phyloP scores from a whole-genome alignment of 495 filamentous ascomycete genomes.

The Tuber microsphaerosporum region DNA sequence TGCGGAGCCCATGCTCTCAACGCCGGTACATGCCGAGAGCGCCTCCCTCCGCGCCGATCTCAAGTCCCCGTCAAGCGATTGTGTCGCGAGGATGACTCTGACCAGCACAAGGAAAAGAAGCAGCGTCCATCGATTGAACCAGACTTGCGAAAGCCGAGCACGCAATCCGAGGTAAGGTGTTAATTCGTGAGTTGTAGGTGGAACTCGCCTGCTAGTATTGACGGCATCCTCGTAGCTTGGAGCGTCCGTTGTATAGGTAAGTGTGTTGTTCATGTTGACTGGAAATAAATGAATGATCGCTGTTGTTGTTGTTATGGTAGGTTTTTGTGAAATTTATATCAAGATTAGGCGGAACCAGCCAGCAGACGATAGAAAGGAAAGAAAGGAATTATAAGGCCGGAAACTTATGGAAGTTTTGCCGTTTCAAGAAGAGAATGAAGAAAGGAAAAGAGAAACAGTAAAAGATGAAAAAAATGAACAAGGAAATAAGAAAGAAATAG shows the following conservation, averaged over 20 bases:
- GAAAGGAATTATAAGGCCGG: neutral
- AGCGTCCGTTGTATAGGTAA: constrained; percentile 16
- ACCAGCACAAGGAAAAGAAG: constrained; percentile 76
- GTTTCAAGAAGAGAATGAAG: constrained; percentile 8
- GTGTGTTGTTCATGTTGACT: constrained; percentile 9
- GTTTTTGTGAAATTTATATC: neutral
- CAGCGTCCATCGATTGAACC: constrained; percentile 96
- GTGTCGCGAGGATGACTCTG: constrained; percentile 66
- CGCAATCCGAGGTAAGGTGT: constrained; percentile 90
- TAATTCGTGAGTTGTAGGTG: constrained; percentile 54
- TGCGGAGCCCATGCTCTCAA: constrained; percentile 88
- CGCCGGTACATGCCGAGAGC: constrained; percentile 75
- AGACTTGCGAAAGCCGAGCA: constrained; percentile 84
- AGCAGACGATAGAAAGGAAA: neutral
- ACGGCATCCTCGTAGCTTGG: constrained; percentile 38
- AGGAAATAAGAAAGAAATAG: neutral
- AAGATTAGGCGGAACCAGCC: constrained; percentile 2
- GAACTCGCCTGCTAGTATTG: constrained; percentile 30
- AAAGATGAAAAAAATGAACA: constrained; percentile 13
- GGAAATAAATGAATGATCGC: neutral
- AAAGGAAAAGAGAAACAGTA: constrained; percentile 16
- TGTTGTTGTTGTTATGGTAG: neutral
- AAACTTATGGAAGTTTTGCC: constrained; percentile 8
- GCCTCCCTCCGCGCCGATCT: constrained; percentile 69
- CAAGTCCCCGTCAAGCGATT: constrained; percentile 63